phyloP scores from a whole-genome alignment of 106 monocot genomes.

The Gastrodia elata region DNA sequence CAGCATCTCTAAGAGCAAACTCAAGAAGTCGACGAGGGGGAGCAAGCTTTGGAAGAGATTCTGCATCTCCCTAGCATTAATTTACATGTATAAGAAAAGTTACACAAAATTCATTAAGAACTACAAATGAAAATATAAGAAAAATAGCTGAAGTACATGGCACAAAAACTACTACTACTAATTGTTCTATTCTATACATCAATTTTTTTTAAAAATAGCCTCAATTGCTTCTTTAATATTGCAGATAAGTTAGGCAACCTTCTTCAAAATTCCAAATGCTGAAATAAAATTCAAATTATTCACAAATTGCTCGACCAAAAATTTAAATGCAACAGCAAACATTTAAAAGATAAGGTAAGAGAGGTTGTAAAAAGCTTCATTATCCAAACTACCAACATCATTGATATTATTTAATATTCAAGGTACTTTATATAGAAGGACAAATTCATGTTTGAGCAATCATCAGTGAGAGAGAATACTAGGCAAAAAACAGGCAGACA shows the following conservation, averaged over 20 bases:
- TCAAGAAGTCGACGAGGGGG: slow-evolving; percentile 79
- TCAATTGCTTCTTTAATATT: not conserved
- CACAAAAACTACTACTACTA: not conserved
- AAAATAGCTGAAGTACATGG: not conserved
- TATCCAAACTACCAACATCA: not conserved
- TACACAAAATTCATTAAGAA: not conserved
- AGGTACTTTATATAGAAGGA: not conserved
- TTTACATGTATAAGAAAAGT: slow-evolving; percentile 4
- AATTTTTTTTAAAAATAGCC: not conserved
- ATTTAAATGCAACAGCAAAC: not conserved
- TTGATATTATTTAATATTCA: not conserved
- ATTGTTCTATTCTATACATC: not conserved
- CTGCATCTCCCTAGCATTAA: slow-evolving; percentile 31
- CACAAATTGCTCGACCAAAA: not conserved
- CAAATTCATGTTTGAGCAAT: not conserved
- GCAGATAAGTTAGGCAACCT: not conserved
- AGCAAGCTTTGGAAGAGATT: slow-evolving; percentile 29
- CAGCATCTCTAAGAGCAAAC: slow-evolving; percentile 94
- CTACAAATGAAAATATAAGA: not conserved
- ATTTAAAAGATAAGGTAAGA: not conserved
- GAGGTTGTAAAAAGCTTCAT: not conserved
- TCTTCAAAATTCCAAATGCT: not conserved
- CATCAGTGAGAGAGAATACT: not conserved
- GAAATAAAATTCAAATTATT: not conserved
- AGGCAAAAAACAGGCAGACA: not conserved